Conservation (phyloP, 2,329 filamentous ascomycete genomes). For the Diaporthe sp. region DNA sequence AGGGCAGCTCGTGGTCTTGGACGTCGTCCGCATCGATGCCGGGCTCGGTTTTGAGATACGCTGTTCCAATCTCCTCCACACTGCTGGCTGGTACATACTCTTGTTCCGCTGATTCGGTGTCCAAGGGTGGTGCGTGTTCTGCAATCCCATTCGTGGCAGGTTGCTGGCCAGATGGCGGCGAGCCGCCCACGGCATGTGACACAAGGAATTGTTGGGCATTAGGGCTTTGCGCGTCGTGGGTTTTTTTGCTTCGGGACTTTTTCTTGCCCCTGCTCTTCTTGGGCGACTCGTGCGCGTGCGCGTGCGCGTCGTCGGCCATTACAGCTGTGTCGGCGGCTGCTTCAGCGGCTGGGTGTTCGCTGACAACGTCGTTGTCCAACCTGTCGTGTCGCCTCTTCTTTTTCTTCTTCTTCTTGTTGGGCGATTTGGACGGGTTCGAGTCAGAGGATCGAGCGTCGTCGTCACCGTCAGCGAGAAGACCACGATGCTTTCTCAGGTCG, state of each 20-base stretch:
- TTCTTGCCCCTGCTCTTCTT: conserved; percentile 20
- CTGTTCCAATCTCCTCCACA: neutral
- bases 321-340: neutral
- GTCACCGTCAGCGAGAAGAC: too few relatives aligned
- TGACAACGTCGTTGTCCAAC: too few relatives aligned
- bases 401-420: conserved; percentile 31
- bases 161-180: conserved; percentile 37
- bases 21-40: neutral
- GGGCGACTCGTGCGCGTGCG: neutral
- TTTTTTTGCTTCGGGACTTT: neutral
- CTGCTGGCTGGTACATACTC: neutral
- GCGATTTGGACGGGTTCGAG: too few relatives aligned
- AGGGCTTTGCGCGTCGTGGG: neutral
- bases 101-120: neutral
- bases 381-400: conserved; percentile 22
- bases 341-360: too few relatives aligned
- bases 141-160: neutral
- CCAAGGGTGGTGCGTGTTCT: neutral
- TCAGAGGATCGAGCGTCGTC: too few relatives aligned
- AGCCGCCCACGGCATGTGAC: conserved; percentile 8
- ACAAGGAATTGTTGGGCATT: neutral
- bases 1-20: neutral
- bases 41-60: conserved; percentile 15
- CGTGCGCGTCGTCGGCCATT: neutral
- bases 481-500: too few relatives aligned